Evolutionary conservation across 139 green algal species (phyloP).

Genomic region (Volvox africanus): DNA sequence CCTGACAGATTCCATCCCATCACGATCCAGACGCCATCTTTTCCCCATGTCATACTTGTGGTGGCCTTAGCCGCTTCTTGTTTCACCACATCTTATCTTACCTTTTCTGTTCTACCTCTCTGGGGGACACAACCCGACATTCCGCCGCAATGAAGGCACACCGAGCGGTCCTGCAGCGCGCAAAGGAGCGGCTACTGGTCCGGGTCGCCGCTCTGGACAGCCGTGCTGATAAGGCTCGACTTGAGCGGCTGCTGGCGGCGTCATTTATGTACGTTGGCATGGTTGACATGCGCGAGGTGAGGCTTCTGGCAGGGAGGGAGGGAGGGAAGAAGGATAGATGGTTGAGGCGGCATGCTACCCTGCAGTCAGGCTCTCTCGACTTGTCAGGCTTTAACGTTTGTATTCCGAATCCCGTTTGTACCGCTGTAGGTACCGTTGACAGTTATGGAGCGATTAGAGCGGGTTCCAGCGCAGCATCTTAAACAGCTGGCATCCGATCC

Average conservation of each 20-base stretch:
- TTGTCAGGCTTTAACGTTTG: no score
- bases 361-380: no score
- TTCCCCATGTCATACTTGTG: no score
- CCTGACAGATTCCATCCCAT: no score
- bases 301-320: neutral
- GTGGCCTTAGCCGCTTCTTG: no score
- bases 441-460: conserved; percentile 66
- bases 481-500: conserved; percentile 85
- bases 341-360: no score
- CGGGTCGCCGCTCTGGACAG: conserved; percentile 17
- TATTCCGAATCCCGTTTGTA: no score
- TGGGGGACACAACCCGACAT: no score
- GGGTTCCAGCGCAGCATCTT: conserved; percentile 80
- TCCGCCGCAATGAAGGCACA: conserved; percentile 59
- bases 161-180: conserved; percentile 67
- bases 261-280: conserved; percentile 78
- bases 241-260: conserved; percentile 67
- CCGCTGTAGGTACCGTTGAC: conserved; percentile 54
- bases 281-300: conserved; percentile 73
- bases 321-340: neutral
- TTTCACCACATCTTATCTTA: no score
- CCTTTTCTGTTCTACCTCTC: no score
- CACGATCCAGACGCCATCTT: no score
- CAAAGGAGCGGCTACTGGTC: conserved; percentile 69
- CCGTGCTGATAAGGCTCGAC: conserved; percentile 53